Conservation (phyloP, 768 basidiomycete species). For the Omphalotus guepiniiformis region DNA sequence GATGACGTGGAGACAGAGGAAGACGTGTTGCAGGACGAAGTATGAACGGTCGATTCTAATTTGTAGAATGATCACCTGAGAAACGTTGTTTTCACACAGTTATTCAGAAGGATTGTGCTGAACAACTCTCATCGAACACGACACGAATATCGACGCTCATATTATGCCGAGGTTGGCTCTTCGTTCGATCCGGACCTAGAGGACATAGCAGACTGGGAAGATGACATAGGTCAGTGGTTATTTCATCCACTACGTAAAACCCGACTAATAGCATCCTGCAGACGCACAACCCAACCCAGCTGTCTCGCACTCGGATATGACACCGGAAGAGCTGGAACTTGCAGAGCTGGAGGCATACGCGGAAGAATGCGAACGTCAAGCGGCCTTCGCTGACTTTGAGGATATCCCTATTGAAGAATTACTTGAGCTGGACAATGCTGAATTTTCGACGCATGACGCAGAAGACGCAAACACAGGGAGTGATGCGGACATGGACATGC, state of each 20-base stretch:
- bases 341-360: constrained; percentile 59
- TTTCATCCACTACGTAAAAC: not conserved
- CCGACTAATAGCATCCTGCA: not conserved
- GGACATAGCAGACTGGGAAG: constrained; percentile 58
- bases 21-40: constrained; percentile 60
- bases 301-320: constrained; percentile 17
- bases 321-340: constrained; percentile 47
- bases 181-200: constrained; percentile 75
- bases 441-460: not conserved
- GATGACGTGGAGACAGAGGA: constrained; percentile 58
- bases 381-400: constrained; percentile 42
- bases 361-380: constrained; percentile 41
- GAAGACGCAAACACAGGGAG: constrained; percentile 3
- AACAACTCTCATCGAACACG: constrained; percentile 44
- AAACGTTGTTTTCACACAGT: constrained; percentile 30
- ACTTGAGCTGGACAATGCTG: not conserved
- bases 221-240: constrained; percentile 39
- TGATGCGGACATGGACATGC: constrained; percentile 28
- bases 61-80: not conserved
- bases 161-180: constrained; percentile 65
- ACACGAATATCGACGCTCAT: constrained; percentile 60
- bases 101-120: constrained; percentile 63
- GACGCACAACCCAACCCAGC: constrained; percentile 6
- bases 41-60: constrained; percentile 22
- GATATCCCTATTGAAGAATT: constrained; percentile 42